These are phyloP conservation scores for Herpetomonas samuelpessoai DNA, from an alignment of 208 protist species.

Conservation along the genomic window DNA sequence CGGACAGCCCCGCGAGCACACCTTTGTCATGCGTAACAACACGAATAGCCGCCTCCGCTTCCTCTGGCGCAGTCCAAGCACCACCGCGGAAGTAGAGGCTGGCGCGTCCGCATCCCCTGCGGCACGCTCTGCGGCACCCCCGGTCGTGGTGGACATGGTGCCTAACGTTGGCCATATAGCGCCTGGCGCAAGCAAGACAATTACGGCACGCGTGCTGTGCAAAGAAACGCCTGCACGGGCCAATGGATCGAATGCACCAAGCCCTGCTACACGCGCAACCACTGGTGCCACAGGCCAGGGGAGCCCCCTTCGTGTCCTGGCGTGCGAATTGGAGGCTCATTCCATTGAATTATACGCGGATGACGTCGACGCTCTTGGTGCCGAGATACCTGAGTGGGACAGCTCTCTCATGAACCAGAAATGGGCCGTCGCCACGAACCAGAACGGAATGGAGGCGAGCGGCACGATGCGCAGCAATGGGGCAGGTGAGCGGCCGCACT, in stretches of 20 bases:
- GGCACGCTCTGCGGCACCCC: too few species aligned
- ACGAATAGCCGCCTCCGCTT: conserved; percentile 71
- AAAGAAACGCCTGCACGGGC: conserved; percentile 16
- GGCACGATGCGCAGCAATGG: conserved; percentile 5
- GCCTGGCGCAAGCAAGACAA: conserved; percentile 34
- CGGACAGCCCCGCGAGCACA: conserved; percentile 42
- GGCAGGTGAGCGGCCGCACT: conserved; percentile 6
- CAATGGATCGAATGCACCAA: too few species aligned
- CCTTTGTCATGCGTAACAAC: conserved; percentile 88
- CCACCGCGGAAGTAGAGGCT: too few species aligned
- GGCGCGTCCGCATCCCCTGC: not conserved
- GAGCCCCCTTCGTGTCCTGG: conserved; percentile 5
- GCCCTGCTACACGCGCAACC: conserved; percentile 20
- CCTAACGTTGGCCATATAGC: conserved; percentile 63
- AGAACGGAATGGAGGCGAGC: conserved; percentile 9
- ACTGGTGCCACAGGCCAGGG: not conserved
- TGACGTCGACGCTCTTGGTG: conserved; percentile 1
- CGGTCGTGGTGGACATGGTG: conserved; percentile 18
- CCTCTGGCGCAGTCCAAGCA: conserved; percentile 39
- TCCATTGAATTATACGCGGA: conserved; percentile 23
- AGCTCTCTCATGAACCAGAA: conserved; percentile 52
- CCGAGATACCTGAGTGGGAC: conserved; percentile 57
- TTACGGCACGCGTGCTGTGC: conserved; percentile 44
- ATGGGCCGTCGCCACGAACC: conserved; percentile 54
- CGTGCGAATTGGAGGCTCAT: conserved; percentile 19